Conservation (phyloP, 2,329 filamentous ascomycete species). For the Trichoderma sp. region DNA sequence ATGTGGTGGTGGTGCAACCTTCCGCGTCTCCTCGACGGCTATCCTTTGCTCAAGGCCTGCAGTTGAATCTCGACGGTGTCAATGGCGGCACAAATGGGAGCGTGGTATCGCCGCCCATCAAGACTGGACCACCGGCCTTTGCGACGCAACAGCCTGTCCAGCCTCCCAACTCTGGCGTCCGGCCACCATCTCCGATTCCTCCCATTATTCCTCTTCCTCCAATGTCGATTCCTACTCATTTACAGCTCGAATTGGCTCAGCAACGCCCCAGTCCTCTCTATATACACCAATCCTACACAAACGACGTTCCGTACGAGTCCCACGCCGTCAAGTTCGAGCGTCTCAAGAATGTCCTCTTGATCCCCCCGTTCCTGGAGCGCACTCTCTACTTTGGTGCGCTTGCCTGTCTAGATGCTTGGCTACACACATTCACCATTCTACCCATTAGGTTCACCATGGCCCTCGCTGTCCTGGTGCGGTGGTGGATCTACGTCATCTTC, state of each 20-base stretch:
- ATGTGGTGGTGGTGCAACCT: conserved; percentile 26
- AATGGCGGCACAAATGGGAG: conserved; percentile 20
- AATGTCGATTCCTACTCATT: conserved; percentile 65
- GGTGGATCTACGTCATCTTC: conserved; percentile 72
- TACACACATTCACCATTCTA: conserved; percentile 94
- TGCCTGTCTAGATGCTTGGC: conserved; percentile 92
- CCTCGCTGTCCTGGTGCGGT: conserved; percentile 70
- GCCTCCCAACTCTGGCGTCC: conserved; percentile 29
- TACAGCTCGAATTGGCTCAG: conserved; percentile 65
- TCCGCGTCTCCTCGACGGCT: conserved; percentile 47
- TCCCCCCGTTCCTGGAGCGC: conserved; percentile 80
- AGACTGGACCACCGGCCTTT: conserved; percentile 29
- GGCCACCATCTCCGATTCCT: conserved; percentile 52
- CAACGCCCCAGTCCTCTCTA: conserved; percentile 65
- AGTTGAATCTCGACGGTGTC: conserved; percentile 42
- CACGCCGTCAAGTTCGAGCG: conserved; percentile 90
- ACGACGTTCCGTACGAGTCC: conserved; percentile 79
- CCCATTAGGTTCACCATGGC: conserved; percentile 87
- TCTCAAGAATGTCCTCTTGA: conserved; percentile 80
- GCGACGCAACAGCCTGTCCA: conserved; percentile 20
- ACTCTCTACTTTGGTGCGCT: conserved; percentile 85
- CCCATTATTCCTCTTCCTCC: conserved; percentile 62
- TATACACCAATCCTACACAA: conserved; percentile 59
- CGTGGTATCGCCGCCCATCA: conserved; percentile 28
- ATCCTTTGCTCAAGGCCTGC: conserved; percentile 51